A percentile compares a stretch with the other conserved stretches of the same genome.
phyloP scores from a whole-genome alignment of 2,329 filamentous ascomycete species.

The Emergomyces africanus region DNA sequence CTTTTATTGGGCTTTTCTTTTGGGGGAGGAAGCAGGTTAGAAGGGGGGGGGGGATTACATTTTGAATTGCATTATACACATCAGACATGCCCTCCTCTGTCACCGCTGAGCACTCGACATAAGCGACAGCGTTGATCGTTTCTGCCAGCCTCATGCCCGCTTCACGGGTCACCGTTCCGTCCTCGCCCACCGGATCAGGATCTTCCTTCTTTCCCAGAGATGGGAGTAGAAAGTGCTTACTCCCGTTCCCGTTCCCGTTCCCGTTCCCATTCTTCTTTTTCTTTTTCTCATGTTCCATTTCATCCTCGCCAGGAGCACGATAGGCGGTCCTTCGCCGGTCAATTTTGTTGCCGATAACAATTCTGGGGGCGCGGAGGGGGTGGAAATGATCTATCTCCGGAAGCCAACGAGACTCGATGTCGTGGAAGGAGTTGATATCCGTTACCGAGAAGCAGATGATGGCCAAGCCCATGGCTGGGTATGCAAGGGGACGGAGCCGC shows the following conservation, averaged over 20 bases:
- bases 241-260: no score
- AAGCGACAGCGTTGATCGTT: neutral
- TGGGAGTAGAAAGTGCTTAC: neutral
- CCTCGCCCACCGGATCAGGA: neutral
- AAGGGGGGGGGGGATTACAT: neutral
- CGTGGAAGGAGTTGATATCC: neutral
- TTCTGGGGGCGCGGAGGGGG: neutral
- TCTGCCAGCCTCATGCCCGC: neutral
- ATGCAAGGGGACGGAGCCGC: neutral
- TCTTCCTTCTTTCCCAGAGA: neutral
- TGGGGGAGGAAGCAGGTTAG: neutral
- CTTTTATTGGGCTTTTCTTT: neutral
- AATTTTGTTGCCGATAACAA: neutral
- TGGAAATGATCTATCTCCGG: neutral
- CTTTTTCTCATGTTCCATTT: no score
- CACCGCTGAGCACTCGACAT: neutral
- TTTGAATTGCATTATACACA: neutral
- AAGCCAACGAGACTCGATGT: neutral
- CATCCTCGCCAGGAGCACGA: no score
- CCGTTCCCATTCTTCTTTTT: neutral
- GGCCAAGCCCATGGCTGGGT: neutral
- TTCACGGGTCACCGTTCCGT: neutral
- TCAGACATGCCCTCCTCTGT: neutral
- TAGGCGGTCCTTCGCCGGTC: neutral
- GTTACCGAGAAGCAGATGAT: neutral